Percentiles rank a stretch among this genome's conserved stretches.
Conservation (phyloP, 768 basidiomycete genomes). For the Mycena crocata region DNA sequence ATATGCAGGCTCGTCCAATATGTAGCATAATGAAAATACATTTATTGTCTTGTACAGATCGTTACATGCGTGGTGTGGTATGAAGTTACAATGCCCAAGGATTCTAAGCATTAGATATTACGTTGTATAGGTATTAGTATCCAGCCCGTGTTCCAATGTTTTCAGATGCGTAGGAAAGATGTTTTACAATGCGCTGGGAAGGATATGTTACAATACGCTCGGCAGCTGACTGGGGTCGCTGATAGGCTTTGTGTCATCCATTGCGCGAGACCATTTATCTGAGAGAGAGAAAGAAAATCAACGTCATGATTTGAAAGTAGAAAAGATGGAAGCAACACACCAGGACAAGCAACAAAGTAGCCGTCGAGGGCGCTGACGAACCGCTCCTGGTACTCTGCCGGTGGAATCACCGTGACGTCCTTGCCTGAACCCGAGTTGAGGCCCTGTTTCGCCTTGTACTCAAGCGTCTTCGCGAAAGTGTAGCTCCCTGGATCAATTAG, state of each 20-base stretch:
- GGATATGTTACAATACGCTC: conserved; percentile 52
- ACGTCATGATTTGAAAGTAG: neutral
- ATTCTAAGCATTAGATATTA: conserved; percentile 23
- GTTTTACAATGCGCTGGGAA: no score
- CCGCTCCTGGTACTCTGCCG: conserved; percentile 81
- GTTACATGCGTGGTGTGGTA: conserved; percentile 2
- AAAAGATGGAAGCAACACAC: conserved; percentile 45
- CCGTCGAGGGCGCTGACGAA: conserved; percentile 78
- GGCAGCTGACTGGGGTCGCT: conserved; percentile 55
- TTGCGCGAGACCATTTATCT: conserved; percentile 58
- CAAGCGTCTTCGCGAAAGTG: conserved; percentile 87
- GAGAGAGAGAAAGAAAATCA: neutral
- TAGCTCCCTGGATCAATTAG: conserved; percentile 70
- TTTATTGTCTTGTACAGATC: conserved; percentile 3
- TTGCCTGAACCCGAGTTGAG: conserved; percentile 71
- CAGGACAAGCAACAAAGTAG: conserved; percentile 84
- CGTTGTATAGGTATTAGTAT: conserved; percentile 4
- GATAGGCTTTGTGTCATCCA: conserved; percentile 52
- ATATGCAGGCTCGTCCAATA: no score
- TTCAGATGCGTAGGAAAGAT: no score
- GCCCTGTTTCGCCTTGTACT: conserved; percentile 87
- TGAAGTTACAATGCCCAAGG: conserved; percentile 13
- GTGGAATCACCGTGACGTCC: conserved; percentile 85
- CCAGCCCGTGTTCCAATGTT: no score
- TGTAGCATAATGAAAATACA: conserved; percentile 21